Evolutionary conservation across 2,329 filamentous ascomycete species (phyloP).

Genomic region (Orbilia quercus): DNA sequence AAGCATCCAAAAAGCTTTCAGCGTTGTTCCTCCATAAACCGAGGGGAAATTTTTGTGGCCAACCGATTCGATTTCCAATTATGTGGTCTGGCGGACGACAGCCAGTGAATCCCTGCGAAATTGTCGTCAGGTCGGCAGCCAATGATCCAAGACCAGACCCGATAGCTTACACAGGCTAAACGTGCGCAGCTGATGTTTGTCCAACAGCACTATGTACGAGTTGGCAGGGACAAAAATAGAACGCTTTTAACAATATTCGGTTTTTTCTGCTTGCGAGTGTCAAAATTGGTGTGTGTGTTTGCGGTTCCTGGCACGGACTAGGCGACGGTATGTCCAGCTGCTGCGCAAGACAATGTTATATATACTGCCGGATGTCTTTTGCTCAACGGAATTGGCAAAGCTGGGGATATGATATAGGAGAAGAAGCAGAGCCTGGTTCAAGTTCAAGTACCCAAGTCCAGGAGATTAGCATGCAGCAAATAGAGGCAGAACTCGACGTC

Average conservation of each 20-base stretch:
- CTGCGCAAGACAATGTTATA: constrained; percentile 26
- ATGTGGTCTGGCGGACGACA: constrained; percentile 26
- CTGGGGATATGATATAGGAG: constrained; percentile 5
- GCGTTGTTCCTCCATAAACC: constrained; percentile 23
- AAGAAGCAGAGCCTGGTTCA: constrained; percentile 4
- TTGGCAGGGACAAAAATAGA: constrained; percentile 47
- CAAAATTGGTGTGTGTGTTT: constrained; percentile 19
- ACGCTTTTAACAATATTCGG: constrained; percentile 23
- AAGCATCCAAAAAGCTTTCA: constrained; percentile 41
- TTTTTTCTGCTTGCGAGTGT: constrained; percentile 18
- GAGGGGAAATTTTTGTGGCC: constrained; percentile 36
- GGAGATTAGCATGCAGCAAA: constrained; percentile 34
- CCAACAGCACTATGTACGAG: constrained; percentile 50
- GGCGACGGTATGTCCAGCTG: constrained; percentile 46
- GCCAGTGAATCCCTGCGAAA: constrained; percentile 55
- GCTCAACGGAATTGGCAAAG: constrained; percentile 34
- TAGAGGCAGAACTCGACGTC: constrained; percentile 28
- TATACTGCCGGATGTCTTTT: constrained; percentile 5
- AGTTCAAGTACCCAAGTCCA: constrained; percentile 31
- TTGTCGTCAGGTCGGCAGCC: constrained; percentile 54
- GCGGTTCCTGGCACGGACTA: constrained; percentile 36
- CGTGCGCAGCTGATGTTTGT: constrained; percentile 54
- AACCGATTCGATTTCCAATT: constrained; percentile 41
- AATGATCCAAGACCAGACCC: constrained; percentile 30
- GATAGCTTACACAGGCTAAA: constrained; percentile 54